Conservation (phyloP, 73 alveolate genomes). For the Stentor roeselii region DNA sequence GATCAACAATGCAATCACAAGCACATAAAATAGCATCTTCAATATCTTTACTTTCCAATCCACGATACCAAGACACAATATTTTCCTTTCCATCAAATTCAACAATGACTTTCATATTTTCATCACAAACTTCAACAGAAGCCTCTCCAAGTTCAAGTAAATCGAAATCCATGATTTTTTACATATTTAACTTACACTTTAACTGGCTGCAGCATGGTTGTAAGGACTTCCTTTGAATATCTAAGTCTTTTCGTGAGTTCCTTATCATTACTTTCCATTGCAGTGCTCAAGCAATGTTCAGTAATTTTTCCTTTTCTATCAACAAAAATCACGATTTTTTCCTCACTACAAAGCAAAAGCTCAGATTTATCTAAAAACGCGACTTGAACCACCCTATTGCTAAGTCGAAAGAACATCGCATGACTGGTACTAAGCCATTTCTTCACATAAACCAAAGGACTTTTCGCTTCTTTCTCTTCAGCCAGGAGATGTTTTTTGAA, state of each 20-base stretch:
- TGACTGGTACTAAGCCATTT: slow-evolving; percentile 96
- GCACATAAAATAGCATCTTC: slow-evolving; percentile 47
- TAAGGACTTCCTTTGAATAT: slow-evolving; percentile 70
- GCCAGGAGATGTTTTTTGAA: neutral
- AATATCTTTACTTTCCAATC: slow-evolving; percentile 32
- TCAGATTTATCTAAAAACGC: slow-evolving; percentile 96
- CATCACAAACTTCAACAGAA: slow-evolving; percentile 35
- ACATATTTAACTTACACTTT: no score
- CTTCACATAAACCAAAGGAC: slow-evolving; percentile 72
- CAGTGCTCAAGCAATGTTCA: slow-evolving; percentile 80
- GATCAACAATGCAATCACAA: slow-evolving; percentile 47
- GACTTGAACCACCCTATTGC: slow-evolving; percentile 94
- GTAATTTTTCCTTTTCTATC: slow-evolving; percentile 91
- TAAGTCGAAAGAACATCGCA: slow-evolving; percentile 94
- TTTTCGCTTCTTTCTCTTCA: neutral
- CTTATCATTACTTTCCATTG: slow-evolving; percentile 85
- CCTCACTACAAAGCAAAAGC: slow-evolving; percentile 83
- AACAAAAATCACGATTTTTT: slow-evolving; percentile 90
- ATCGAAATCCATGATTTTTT: neutral
- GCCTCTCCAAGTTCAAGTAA: neutral
- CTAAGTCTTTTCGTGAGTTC: slow-evolving; percentile 87
- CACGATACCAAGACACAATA: slow-evolving; percentile 39
- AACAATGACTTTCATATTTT: slow-evolving; percentile 30
- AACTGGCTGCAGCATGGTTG: slow-evolving; percentile 60
- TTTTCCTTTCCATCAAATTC: slow-evolving; percentile 30